Evolutionary conservation across 306 rosid genomes (phyloP).

Genomic region (Echinosophora koreensis): DNA sequence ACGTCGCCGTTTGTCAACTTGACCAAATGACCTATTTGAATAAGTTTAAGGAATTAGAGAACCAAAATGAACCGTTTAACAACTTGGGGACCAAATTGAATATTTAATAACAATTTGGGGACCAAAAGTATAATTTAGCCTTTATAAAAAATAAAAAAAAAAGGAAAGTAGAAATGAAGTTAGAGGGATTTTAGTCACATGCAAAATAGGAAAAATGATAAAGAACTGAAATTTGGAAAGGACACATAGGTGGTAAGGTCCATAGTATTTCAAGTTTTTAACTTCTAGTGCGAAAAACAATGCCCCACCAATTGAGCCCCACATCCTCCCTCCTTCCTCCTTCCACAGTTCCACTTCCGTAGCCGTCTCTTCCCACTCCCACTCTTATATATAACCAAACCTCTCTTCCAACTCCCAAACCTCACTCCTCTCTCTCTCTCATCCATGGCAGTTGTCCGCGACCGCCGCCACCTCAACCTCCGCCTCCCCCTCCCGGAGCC

Average conservation of each 20-base stretch:
- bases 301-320: not conserved
- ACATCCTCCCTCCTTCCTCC: not conserved
- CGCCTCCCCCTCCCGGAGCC: constrained; percentile 45
- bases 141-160: no score
- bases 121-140: no score
- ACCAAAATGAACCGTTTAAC: no score
- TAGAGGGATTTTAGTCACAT: not conserved
- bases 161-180: not conserved
- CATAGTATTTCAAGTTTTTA: not conserved
- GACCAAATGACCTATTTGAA: no score
- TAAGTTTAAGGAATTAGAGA: no score
- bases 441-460: constrained; percentile 62
- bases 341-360: not conserved
- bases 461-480: constrained; percentile 68
- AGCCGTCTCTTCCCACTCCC: not conserved
- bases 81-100: no score
- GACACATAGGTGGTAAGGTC: not conserved
- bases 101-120: no score
- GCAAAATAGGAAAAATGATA: not conserved
- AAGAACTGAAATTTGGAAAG: not conserved
- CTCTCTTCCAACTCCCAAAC: not conserved
- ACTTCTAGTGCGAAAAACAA: not conserved
- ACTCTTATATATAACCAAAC: not conserved
- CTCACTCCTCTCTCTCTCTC: not conserved
- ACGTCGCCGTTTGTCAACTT: no score